Base-by-base conservation (phyloP, 116 monocot species). In the Papilionanthe hybrid region DNA sequence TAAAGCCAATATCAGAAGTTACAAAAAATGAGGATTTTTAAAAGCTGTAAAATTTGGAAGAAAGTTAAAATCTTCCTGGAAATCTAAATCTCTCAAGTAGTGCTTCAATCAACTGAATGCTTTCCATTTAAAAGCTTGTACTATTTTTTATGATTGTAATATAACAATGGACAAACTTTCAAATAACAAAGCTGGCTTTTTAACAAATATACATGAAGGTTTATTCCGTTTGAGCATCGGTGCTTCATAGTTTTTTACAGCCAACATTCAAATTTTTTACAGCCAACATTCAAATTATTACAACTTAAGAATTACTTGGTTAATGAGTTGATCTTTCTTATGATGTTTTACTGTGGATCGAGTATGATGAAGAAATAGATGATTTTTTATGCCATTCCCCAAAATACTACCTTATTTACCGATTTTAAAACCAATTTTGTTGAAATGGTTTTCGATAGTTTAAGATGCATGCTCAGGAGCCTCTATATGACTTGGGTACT, bases 361-460 rank as follows among this genome's bases (percentile, higher is more conserved):
- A 69, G 37, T 69, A 37, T 69, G 37, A 69, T 37, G 69, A 69
- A 69, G 15, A 69, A 69, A 63, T 63, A 63, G n/a, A 23, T 63
- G 63, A 23, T 20, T 58, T 22, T 58, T 1, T 6, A 20, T 20
- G 17, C 6, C 22, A 20, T 20, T 58, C 22, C 63, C 22, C 23
- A 22, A 22, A 25, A 63, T 9, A 63, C 22, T 63, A 63, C 23
- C 7, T 63, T 63, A 23, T 63, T 63, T 63, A 23, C 4, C 17
- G 2, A 53, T 53, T 53, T 53, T 23, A 23, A 63, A 63, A 63
- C 9, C 6, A 9, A 63, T 22, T 37, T 56, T 63, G 25, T 63
- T 22, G 23, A 63, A 63, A 23, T 63, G 22, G 22, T 63, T 53
- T 53, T 25, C 7, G 23, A 63, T 63, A 5, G 7, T 63, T 4